Base-by-base conservation (phyloP, 1,284 basidiomycete species). In the Pseudozyma flocculosa region DNA sequence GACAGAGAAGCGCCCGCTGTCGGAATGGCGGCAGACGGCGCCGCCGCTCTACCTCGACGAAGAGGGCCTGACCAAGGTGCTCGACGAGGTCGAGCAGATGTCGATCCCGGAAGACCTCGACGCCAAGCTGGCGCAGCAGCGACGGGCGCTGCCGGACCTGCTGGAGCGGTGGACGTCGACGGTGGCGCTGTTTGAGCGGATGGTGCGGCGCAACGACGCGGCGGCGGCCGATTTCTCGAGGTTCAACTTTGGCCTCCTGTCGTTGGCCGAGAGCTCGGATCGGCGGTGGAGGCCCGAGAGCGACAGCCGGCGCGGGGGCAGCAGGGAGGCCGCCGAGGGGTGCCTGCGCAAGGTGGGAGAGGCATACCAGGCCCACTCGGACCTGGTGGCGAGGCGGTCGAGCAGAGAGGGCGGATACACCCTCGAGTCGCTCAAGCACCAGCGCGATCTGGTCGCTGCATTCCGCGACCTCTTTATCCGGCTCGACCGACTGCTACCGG, bases 1-100 rank as follows among this genome's bases (percentile, higher is more conserved):
- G 37, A 60, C 51, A 17, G 67, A 69, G 22, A 44, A 41, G 17
- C 38, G 48, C 10, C 26, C 62, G 24, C 47, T 65, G 15, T 48
- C 58, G 2, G 62, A 65, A 3, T 61, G 58, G 58, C 53, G 55
- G 37, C 48, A 51, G 36, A 48, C 54, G 14, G 54, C 58, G 22
- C 62, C 62, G n/a, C 54, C 62, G 19, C 45, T 65, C 13, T 65
- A 61, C 38, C 41, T 65, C 15, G 58, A 65, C 17, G 62, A 65
- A 24, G 62, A 65, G 29, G 58, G 62, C 7, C 32, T 65, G 22
- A 32, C 55, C 24, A 61, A 61, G 51, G 42, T 34, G 17, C 58
- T 65, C 4, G 58, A 65, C 26, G 62, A 65, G 37, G 50, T 58
- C 11, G 62, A 61, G 40, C 47, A 45, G n/a, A 65, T 65, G 62